Conservation (phyloP, 1,284 basidiomycete genomes). For the Lignosus rhinocerotis region DNA sequence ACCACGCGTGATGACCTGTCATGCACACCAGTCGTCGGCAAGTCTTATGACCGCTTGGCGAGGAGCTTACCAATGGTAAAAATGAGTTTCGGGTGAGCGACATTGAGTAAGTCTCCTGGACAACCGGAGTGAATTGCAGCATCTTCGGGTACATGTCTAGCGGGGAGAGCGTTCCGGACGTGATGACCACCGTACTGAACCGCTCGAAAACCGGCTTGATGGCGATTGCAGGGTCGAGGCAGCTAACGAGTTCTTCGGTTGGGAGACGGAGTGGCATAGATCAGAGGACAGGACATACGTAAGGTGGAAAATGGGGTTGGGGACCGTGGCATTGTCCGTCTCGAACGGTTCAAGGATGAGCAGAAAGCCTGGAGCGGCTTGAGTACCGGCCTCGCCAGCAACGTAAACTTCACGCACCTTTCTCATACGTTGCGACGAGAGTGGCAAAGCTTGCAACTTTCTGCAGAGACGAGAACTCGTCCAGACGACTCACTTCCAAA, state of each 20-base stretch:
- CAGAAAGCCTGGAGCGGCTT: conserved; percentile 72
- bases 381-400: conserved; percentile 1
- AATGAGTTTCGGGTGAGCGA: conserved; percentile 97
- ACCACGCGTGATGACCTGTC: conserved; percentile 94
- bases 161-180: conserved; percentile 97
- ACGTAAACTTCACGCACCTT: conserved; percentile 53
- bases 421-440: conserved; percentile 97
- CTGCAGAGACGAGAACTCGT: conserved; percentile 91
- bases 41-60: not conserved
- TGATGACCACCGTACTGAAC: conserved; percentile 98
- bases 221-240: conserved; percentile 95
- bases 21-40: not conserved
- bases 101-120: conserved; percentile 98
- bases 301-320: conserved; percentile 98
- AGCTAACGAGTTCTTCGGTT: conserved; percentile 49
- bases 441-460: conserved; percentile 98
- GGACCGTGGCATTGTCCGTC: conserved; percentile 97
- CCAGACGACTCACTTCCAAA: conserved; percentile 86
- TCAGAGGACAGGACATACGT: conserved; percentile 57
- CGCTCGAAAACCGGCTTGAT: conserved; percentile 99
- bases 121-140: conserved; percentile 96
- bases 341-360: conserved; percentile 99
- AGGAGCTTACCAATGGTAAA: conserved; percentile 81
- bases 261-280: not conserved
- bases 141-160: conserved; percentile 99